Base-by-base conservation (phyloP, 805 yeast genomes). In the Yarrowia hollandica region DNA sequence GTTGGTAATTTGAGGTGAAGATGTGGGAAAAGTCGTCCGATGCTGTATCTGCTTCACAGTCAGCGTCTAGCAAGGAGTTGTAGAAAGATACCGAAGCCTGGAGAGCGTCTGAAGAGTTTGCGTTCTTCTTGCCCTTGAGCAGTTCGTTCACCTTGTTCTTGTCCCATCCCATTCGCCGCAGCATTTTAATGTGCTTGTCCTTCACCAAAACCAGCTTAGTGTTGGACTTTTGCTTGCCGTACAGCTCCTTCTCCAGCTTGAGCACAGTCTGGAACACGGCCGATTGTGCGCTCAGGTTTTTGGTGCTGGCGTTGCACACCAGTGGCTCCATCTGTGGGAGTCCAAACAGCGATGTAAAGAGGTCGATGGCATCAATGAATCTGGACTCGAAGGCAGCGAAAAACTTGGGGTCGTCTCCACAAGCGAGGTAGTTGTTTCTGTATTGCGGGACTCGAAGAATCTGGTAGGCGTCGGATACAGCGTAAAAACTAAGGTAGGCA, bases 141-240 rank as follows among this genome's bases (percentile, higher is more conserved):
- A 52, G 9, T n/a, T 35, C 58, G 33, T 35, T 37, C 15, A 52
- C 44, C 35, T 37, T 34, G 33, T 52, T 35, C 44, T 52, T 52
- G 12, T 52, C 44, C 58, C 58, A 52, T 18, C 58, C 58, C 44
- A 37, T 52, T 25, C 58, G 58, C 10, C 58, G 16, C 34, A 52
- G 44, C 42, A 52, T 34, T 25, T 52, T 52, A 25, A 26, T 10
- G 19, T 52, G 35, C 26, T 52, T 52, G 19, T 37, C 44, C 25
- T 25, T 35, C 35, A 52, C 58, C 44, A 52, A 16, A 14, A 35
- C 42, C 58, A 35, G 58, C 44, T 52, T 52, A 25, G 42, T n/a
- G 28, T 52, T 25, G 23, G 58, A 52, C 38, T 35, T 35, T 11
- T 52, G 42, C 21, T 37, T 37, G 28, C 44, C 44, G 35, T 52